Evolutionary conservation across 805 yeast species (phyloP).

Genomic region (Millerago galiae): DNA sequence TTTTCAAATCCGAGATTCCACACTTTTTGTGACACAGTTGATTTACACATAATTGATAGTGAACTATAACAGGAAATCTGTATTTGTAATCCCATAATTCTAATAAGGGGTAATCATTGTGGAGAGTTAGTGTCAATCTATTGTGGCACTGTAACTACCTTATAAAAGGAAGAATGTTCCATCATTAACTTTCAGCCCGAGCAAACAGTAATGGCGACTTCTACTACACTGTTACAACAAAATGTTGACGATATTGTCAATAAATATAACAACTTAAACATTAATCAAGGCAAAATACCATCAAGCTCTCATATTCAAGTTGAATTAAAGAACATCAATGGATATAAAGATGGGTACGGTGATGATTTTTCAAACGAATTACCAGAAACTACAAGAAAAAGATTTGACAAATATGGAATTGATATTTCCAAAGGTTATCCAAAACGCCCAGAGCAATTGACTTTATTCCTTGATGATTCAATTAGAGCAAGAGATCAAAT

Average conservation of each 20-base stretch:
- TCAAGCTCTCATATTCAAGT: slow-evolving; percentile 3
- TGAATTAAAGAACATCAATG: slow-evolving; percentile 7
- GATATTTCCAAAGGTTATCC: slow-evolving; percentile 37
- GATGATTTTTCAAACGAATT: slow-evolving; percentile 12
- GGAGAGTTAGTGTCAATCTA: neutral
- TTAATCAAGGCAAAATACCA: neutral
- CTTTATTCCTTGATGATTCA: slow-evolving; percentile 36
- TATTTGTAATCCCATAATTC: neutral
- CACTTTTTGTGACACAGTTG: neutral
- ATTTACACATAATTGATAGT: neutral
- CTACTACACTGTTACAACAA: slow-evolving; percentile 4
- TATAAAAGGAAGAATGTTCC: too few relatives aligned
- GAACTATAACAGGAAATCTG: neutral
- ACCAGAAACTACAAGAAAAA: slow-evolving; percentile 24
- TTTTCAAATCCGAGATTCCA: slow-evolving; percentile 2
- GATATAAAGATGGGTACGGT: slow-evolving; percentile 10
- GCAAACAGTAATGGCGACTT: neutral
- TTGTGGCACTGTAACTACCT: neutral
- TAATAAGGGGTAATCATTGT: neutral
- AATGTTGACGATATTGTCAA: slow-evolving; percentile 5
- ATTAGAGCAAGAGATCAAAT: slow-evolving; percentile 25
- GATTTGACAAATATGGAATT: slow-evolving; percentile 30
- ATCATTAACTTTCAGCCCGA: too few relatives aligned
- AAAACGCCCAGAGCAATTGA: slow-evolving; percentile 30
- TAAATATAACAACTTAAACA: slow-evolving; percentile 4